A percentile compares a stretch with the other conserved stretches of the same genome.
These are phyloP conservation scores for Prosopis cineraria DNA, from an alignment of 306 rosid species.

Conservation along the genomic window DNA sequence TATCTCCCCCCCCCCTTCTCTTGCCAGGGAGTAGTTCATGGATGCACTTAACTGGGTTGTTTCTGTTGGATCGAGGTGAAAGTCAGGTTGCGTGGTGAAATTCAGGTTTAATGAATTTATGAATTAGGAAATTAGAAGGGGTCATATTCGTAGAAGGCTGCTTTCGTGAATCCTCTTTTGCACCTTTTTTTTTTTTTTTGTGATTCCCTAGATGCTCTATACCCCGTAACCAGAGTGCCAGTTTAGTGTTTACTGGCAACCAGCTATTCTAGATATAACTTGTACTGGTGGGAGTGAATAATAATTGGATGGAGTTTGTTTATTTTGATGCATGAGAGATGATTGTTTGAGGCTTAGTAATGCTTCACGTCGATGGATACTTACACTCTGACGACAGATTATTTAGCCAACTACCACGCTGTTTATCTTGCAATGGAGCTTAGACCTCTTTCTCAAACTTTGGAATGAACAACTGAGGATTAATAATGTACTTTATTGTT, in stretches of 20 bases:
- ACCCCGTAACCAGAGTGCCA: neutral
- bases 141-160: conserved; percentile 5
- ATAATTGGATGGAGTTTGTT: conserved; percentile 23
- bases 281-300: conserved; percentile 29
- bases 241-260: conserved; percentile 17
- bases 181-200: neutral
- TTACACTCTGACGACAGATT: neutral
- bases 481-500: neutral
- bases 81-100: conserved; percentile 27
- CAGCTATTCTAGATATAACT: conserved; percentile 31
- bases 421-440: neutral
- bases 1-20: no score
- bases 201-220: neutral
- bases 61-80: conserved; percentile 40
- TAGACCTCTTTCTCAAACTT: neutral
- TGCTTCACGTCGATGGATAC: neutral
- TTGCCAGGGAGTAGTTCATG: conserved; percentile 43
- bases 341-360: conserved; percentile 11
- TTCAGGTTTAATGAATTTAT: conserved; percentile 25
- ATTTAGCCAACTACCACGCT: conserved; percentile 11
- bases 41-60: conserved; percentile 3
- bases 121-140: conserved; percentile 22
- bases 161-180: neutral
- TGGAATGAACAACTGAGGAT: conserved; percentile 10
- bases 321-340: neutral